Evolutionary conservation across 257 asterid genomes (phyloP).

Genomic region (Solanum megistacrolobum): DNA sequence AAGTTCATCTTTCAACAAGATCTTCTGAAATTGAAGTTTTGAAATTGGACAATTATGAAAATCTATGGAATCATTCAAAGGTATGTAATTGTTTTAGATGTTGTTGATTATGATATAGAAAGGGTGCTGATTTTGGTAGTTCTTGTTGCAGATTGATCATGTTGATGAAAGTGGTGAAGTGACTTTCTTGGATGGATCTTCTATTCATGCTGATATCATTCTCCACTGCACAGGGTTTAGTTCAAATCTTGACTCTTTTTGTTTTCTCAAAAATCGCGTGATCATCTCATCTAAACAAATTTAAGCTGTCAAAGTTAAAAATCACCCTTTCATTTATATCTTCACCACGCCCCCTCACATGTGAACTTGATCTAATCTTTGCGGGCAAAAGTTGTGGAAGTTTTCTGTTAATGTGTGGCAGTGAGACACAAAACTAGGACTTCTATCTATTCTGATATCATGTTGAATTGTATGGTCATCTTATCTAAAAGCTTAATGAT

Average conservation of each 20-base stretch:
- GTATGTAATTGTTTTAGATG: background rate
- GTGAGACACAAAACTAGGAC: too few species aligned
- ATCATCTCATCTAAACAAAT: too few species aligned
- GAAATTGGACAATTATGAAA: slow-evolving; percentile 12
- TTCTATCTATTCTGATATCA: too few species aligned
- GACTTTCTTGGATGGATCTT: slow-evolving; percentile 39
- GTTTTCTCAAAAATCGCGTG: too few species aligned
- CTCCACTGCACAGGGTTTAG: slow-evolving; percentile 58
- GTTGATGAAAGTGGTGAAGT: slow-evolving; percentile 45
- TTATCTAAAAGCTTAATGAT: too few species aligned
- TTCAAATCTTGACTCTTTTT: background rate
- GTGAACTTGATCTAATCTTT: too few species aligned
- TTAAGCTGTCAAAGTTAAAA: too few species aligned
- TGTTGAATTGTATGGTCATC: too few species aligned
- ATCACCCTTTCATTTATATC: too few species aligned
- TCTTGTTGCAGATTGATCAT: slow-evolving; percentile 18
- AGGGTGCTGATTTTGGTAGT: background rate
- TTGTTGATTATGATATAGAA: background rate
- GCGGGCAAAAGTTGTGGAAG: too few species aligned
- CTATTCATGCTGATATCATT: slow-evolving; percentile 37
- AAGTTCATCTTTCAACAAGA: slow-evolving; percentile 57
- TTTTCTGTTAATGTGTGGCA: too few species aligned
- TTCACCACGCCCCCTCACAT: too few species aligned
- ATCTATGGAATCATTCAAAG: slow-evolving; percentile 16
- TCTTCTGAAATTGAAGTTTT: slow-evolving; percentile 9